Evolutionary conservation across 805 yeast genomes (phyloP), one percentile per base, ranked within the genome.

Genomic region (Vanderwaltozyma verrucispora): DNA sequence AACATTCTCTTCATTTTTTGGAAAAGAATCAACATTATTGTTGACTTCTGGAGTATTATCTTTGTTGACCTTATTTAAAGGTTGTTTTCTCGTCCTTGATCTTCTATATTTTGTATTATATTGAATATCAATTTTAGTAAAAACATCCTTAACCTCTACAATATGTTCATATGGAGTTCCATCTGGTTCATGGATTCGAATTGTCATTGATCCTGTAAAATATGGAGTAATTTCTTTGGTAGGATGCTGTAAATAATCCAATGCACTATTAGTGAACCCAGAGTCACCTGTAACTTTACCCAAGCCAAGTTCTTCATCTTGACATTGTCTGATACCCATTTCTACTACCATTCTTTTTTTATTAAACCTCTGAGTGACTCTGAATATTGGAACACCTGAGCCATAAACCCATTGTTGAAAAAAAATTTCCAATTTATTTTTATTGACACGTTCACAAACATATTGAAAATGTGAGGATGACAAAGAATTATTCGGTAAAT

Each of bases 141-240:
- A 76, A 1, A 77, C 73, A 31, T 89, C 96, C 49, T 86, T 84
- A 36, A 92, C 65, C 46, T 86, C 94, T 17, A 92, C 95, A 33
- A 92, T 89, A 56, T 92, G 99, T 53, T 92, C 99, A 54, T 92
- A 92, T 0, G 99, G 98, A 0, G 97, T 86, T 8, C 98, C 98
- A 59, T 92, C 97, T 0, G 96, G 94, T 53, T 92, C 99, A 55
- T 92, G 98, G 27, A 92, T 88, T 51, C 98, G 68, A 27, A 92
- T 84, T 0, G 99, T 92, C 83, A 92, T 85, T 0, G 97, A 96
- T 0, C 99, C 99, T 0, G 84, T 72, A 52, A 88, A 85, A 2
- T 78, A 71, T 0, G 58, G 50, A 2, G 56, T 50, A 16, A 45
- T 33, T 21, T 46, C 46, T 17, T 45, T 41, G 5, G 45, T 35